Base-by-base conservation (phyloP, 2,329 filamentous ascomycete species). In the Macrophomina tecta region DNA sequence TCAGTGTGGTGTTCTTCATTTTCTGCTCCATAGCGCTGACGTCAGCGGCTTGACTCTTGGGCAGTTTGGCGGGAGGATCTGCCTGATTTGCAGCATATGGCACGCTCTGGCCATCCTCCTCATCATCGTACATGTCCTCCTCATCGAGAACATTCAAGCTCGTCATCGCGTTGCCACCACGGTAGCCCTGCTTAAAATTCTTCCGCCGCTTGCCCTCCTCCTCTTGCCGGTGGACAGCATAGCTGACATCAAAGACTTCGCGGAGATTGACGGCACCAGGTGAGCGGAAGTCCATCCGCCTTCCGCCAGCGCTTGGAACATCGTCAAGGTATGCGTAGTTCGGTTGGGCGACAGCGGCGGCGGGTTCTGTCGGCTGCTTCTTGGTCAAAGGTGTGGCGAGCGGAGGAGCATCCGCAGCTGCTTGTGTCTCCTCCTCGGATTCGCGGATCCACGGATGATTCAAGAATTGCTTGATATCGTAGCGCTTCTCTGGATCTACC, bases 161-260 rank as follows among this genome's bases (percentile, higher is more conserved):
- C 71, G 84, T 89, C 69, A 97, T 86, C 6, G 87, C 87, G 30
- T 87, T 87, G 6, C 80, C 84, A 69, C 89, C 81, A 74, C 90
- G 77, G 82, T 90, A 83, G 73, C 91, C 86, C 84, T 94, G 84
- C 81, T 87, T 83, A 72, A 94, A 86, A 75, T 96, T 92, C 79
- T 96, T 97, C 70, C 93, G 88, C 64, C 93, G 89, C 82, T 97
- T 98, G 73, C 89, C 90, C 79, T 98, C 95, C 77, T 99, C 95
- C 79, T 98, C 95, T 79, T 98, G 93, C 55, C 95, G 86, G 77
- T 98, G 95, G 8, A 99, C 95, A 8, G 95, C 94, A 74, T 99
- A 99, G n/a, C 93, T 91, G 58, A 99, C 94, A 74, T 99, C 95
- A 72, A 99, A 99, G 2, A 98, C 94, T 79, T 99, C 95, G 68